Base-by-base conservation (phyloP, 75 land plant genomes). In the Selaginella moellendorffii region DNA sequence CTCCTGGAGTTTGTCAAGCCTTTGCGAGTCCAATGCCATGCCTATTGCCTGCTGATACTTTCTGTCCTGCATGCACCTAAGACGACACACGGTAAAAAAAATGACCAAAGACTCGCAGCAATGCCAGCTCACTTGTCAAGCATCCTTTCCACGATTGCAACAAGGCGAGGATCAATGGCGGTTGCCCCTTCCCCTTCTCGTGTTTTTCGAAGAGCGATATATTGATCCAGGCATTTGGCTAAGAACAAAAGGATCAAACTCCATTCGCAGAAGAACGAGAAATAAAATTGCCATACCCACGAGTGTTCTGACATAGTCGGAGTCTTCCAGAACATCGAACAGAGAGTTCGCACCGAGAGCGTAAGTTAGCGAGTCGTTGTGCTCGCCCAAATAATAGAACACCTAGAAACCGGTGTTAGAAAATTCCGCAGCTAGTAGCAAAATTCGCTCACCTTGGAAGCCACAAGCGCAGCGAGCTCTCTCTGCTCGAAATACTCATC, bases 191-290 rank as follows among this genome's bases (percentile, higher is more conserved):
- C 81, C 28, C 78, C 66, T 29, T 88, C 84, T 31, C 82, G 78
- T 61, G 85, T 88, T 2, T 76, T 62, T 64, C 77, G 80, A 19
- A 93, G 68, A 60, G 79, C 72, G 1, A 89, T 96, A 79, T 93
- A 93, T 63, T 93, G 96, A 76, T 93, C 98, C 18, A 93, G 74
- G 26, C 97, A 97, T 69, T 93, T 93, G 31, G 96, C 98, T 85
- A 80, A 12, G n/a, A n/a, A n/a, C n/a, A n/a, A n/a, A n/a, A n/a
- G n/a, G n/a, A n/a, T n/a, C n/a, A n/a, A n/a, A n/a, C n/a, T n/a
- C n/a, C n/a, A n/a, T n/a, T n/a, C n/a, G n/a, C n/a, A n/a, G n/a
- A n/a, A n/a, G n/a, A n/a, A n/a, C 2, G 9, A 21, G 1, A 22
- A 1, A n/a, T 29, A 73, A 2, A 14, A 25, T 24, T 26, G 30